Evolutionary conservation across 352 stramenopile genomes (phyloP), one percentile per base, ranked within the genome.

Genomic region (Phytophthora syringae): DNA sequence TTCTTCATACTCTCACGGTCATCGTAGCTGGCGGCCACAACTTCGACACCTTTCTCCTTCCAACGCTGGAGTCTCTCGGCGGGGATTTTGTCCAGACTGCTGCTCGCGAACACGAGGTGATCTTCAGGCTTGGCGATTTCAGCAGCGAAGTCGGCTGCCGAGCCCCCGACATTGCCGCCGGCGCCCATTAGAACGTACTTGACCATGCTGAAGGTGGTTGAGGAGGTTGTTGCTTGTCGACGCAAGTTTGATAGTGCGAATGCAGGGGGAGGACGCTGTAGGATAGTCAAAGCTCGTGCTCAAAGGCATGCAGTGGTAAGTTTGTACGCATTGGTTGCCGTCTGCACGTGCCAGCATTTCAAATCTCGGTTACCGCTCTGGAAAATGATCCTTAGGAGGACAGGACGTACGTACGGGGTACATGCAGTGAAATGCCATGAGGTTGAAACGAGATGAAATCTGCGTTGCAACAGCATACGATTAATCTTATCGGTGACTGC

Each of bases 101-200:
- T 67, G 39, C 60, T 74, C 7, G 61, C 58, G 36, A 74, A 60
- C 18, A 74, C 67, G 28, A 71, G 67, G 18, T 74, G 43, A 34
- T 75, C 67, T 15, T 72, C 61, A 0, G 61, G 61, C 30, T 71
- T 72, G 39, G 36, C 45, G 42, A 72, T 72, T 28, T 76, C 57
- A 42, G 68, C 32, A 13, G 54, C 47, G 39, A 65, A 76, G 7
- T 76, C 67, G 2, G 67, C 67, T 5, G 67, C 63, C 9, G 36
- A 39, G 7, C 67, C 49, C 13, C 67, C 67, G 22, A 76, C 34
- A 27, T 64, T 70, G 9, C 67, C 63, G 5, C 58, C 67, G 16
- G 63, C 62, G 39, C 67, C 67, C 45, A 61, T 76, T 1, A 76
- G 44, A 40, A 72, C 62, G 27, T 58, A 72, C 57, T 76, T 72